Percentiles rank a stretch among this genome's conserved stretches.
phyloP scores from a whole-genome alignment of 2,329 filamentous ascomycete genomes.

The Aquanectria penicillioides region DNA sequence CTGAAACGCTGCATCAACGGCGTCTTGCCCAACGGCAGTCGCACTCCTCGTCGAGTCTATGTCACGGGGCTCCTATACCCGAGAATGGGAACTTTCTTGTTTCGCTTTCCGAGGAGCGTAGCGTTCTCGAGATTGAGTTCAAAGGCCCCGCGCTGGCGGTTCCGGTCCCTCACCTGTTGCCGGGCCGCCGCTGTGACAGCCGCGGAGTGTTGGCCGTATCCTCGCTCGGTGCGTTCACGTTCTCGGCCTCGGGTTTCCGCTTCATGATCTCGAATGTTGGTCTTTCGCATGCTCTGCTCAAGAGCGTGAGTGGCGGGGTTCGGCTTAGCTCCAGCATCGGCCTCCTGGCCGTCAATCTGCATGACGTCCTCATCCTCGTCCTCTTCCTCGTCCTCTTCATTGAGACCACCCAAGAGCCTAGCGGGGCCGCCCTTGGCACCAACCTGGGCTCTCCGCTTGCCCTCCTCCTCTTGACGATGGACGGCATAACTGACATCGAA shows the following conservation, averaged over 20 bases:
- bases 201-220: slow-evolving; percentile 90
- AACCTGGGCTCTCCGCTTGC: slow-evolving; percentile 88
- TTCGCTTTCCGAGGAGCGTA: slow-evolving; percentile 81
- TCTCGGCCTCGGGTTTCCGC: slow-evolving; percentile 46
- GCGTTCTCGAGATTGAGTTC: slow-evolving; percentile 93
- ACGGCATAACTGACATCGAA: slow-evolving; percentile 99
- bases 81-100: slow-evolving; percentile 62
- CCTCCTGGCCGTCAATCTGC: slow-evolving; percentile 70
- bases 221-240: slow-evolving; percentile 60
- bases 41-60: slow-evolving; percentile 5
- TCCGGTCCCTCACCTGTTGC: slow-evolving; percentile 76
- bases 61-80: slow-evolving; percentile 43
- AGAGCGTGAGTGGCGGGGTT: slow-evolving; percentile 71
- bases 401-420: slow-evolving; percentile 68
- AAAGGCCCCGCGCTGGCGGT: slow-evolving; percentile 81
- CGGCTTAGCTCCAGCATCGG: slow-evolving; percentile 53
- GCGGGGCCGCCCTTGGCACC: slow-evolving; percentile 74
- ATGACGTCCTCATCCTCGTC: slow-evolving; percentile 61
- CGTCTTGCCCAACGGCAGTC: slow-evolving; percentile 14
- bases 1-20: slow-evolving; percentile 28
- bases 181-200: slow-evolving; percentile 85
- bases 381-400: slow-evolving; percentile 73
- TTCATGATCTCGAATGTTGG: slow-evolving; percentile 72
- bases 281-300: slow-evolving; percentile 87
- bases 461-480: slow-evolving; percentile 94